Evolutionary conservation across 2,329 filamentous ascomycete species (phyloP).

Genomic region (Fusarium dimerum): DNA sequence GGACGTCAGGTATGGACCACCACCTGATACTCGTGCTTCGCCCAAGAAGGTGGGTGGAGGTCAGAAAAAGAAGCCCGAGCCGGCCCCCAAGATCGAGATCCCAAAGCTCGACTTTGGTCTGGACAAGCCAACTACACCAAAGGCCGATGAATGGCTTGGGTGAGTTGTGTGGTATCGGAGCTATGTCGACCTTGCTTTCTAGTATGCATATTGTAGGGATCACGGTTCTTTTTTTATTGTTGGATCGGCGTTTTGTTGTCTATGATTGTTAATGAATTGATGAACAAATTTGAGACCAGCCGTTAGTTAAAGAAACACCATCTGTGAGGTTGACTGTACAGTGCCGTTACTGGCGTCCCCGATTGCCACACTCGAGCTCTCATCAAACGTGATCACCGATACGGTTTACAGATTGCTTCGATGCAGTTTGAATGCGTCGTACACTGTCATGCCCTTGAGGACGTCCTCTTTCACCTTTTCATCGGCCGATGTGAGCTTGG

Average conservation of each 20-base stretch:
- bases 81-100: constrained; percentile 63
- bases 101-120: constrained; percentile 55
- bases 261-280: constrained; percentile 43
- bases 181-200: constrained; percentile 20
- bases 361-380: not conserved
- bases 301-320: constrained; percentile 1
- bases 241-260: constrained; percentile 27
- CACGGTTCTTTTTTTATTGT: constrained; percentile 29
- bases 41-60: constrained; percentile 36
- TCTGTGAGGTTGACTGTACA: not conserved
- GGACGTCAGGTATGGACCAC: constrained; percentile 75
- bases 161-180: constrained; percentile 13
- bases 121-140: constrained; percentile 32
- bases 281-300: constrained; percentile 28
- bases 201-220: constrained; percentile 24
- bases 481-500: constrained; percentile 52
- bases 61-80: constrained; percentile 53
- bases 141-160: constrained; percentile 36
- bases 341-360: not conserved
- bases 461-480: constrained; percentile 66
- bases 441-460: constrained; percentile 59
- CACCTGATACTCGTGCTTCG: constrained; percentile 32
- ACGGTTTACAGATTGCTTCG: constrained; percentile 37
- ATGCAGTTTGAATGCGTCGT: constrained; percentile 66
- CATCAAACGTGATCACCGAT: not conserved